Conservation (phyloP, 306 rosid species). For the Myrica gale region DNA sequence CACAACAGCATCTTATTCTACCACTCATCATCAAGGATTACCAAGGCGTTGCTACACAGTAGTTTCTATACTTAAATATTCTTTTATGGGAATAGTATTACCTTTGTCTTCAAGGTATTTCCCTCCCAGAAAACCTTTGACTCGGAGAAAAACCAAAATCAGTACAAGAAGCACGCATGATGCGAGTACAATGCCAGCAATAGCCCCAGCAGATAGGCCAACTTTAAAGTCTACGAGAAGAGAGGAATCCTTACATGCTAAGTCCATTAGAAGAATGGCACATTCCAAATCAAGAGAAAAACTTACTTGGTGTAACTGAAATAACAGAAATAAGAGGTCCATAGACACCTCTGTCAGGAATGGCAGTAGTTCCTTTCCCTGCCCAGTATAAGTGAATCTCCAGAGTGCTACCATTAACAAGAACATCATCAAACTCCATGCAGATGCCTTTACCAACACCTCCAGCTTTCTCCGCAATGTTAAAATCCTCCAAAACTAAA, state of each 20-base stretch:
- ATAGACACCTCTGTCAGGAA: slow-evolving; percentile 67
- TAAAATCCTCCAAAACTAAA: slow-evolving; percentile 45
- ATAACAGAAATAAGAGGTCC: slow-evolving; percentile 88
- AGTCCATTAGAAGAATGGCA: background rate
- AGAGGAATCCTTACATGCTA: slow-evolving; percentile 16
- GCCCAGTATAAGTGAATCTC: slow-evolving; percentile 74
- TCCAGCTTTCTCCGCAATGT: slow-evolving; percentile 56
- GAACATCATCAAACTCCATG: slow-evolving; percentile 33
- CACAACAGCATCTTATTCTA: background rate
- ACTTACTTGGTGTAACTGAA: slow-evolving; percentile 64
- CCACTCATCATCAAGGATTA: background rate
- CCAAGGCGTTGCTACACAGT: background rate
- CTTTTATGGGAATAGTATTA: slow-evolving; percentile 22
- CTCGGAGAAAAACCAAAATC: slow-evolving; percentile 42
- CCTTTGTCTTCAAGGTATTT: slow-evolving; percentile 55
- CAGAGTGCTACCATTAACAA: slow-evolving; percentile 51
- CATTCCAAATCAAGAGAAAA: slow-evolving; percentile 1
- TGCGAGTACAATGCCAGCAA: slow-evolving; percentile 62
- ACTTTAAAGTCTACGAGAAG: slow-evolving; percentile 45
- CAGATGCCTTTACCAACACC: slow-evolving; percentile 53
- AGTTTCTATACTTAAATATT: slow-evolving; percentile 4
- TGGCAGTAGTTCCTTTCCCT: slow-evolving; percentile 73
- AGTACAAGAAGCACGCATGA: slow-evolving; percentile 37
- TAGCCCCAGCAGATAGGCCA: slow-evolving; percentile 53
- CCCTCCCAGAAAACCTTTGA: slow-evolving; percentile 46